A percentile compares a stretch with the other conserved stretches of the same genome.
Conservation (phyloP, 306 rosid species). For the Medicago ruthenica region DNA sequence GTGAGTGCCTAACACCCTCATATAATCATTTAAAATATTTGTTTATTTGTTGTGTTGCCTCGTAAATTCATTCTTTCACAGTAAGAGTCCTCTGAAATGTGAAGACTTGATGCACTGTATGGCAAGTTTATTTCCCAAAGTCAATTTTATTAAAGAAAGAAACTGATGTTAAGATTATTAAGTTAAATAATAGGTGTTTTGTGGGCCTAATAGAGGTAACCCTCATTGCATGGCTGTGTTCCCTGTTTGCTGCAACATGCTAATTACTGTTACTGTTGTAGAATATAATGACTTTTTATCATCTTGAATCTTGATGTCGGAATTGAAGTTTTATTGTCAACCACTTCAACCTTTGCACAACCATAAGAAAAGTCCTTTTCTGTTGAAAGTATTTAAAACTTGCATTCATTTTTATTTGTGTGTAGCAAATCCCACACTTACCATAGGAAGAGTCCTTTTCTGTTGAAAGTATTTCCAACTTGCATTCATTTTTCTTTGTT, state of each 20-base stretch:
- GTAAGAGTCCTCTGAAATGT: conserved; percentile 31
- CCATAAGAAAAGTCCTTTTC: conserved; percentile 5
- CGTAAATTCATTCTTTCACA: conserved; percentile 13
- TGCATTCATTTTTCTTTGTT: neutral
- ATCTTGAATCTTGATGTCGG: neutral
- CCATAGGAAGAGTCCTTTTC: neutral
- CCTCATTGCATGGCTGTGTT: neutral
- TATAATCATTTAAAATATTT: conserved; percentile 31
- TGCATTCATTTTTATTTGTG: neutral
- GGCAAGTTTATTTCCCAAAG: conserved; percentile 25
- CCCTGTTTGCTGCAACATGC: conserved; percentile 17
- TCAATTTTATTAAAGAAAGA: conserved; percentile 19
- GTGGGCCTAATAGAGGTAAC: conserved; percentile 1
- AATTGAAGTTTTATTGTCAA: conserved; percentile 17
- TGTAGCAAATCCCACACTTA: neutral
- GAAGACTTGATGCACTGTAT: conserved; percentile 5
- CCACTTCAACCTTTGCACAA: neutral
- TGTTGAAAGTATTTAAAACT: conserved; percentile 3
- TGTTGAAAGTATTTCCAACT: conserved; percentile 8
- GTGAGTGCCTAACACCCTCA: conserved; percentile 55
- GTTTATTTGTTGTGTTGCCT: conserved; percentile 3
- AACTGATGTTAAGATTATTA: conserved; percentile 15
- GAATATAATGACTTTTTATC: neutral
- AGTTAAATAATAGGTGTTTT: conserved; percentile 16
- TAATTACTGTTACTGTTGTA: neutral